Evolutionary conservation across 1,284 basidiomycete genomes (phyloP), one percentile per base, ranked within the genome.

Genomic region (Tremellales sp.): DNA sequence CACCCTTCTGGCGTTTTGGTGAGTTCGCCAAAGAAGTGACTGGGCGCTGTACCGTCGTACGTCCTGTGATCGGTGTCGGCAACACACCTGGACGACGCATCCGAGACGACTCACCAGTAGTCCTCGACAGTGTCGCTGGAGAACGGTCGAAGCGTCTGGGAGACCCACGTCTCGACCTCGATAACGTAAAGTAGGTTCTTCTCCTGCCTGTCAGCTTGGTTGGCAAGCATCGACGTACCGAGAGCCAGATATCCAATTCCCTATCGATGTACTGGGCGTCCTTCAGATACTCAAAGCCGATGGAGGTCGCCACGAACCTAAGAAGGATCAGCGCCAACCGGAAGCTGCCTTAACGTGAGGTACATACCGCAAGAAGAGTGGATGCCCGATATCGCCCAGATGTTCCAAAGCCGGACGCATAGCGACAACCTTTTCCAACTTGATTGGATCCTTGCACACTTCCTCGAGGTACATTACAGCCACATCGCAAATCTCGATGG

Each of bases 1-100:
- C 92, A 94, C 0, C 96, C 96, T 47, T 93, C 84, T 44, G 87
- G 85, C 1, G 96, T 98, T 71, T 97, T 97, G 40, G 90, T 86
- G 78, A 98, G 87, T 70, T 97, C 92, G 21, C 94, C 93, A 62
- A 97, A 96, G 74, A 99, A 97, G 70, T 99, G 94, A 3, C 87
- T 84, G 1, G 96, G 96, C 1, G 91, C 86, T 2, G 85, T 84
- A 12, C 87, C 87, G 48, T 94, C 90, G 55, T 88, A 89, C n/a
- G 80, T 49, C 56, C 39, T 40, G 19, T 11, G 11, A 10, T 4
- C n/a, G 29, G n/a, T n/a, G n/a, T n/a, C n/a, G n/a, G n/a, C n/a
- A n/a, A n/a, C n/a, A n/a, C n/a, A n/a, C n/a, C 64, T 65, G 36
- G 2, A 25, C 15, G 40, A 33, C 10, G 8, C 22, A 21, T 17